phyloP scores from a whole-genome alignment of 2,329 filamentous ascomycete species.

The Claviceps monticola region DNA sequence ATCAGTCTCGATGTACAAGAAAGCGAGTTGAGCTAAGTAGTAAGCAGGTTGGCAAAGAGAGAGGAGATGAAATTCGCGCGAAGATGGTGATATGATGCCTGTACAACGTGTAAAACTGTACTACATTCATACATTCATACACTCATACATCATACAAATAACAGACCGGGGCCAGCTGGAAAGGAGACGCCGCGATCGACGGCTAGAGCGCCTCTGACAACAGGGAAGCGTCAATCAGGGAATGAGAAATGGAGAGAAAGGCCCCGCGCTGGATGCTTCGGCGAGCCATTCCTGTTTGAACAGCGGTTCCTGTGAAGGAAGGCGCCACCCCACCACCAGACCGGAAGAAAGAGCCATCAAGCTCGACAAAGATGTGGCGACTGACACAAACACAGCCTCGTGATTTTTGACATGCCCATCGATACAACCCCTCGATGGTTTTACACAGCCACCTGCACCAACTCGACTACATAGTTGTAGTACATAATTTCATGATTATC shows the following conservation, averaged over 20 bases:
- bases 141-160: too few species aligned
- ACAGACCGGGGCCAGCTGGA: not conserved
- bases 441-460: too few species aligned
- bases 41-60: not conserved
- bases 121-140: too few species aligned
- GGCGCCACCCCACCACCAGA: conserved; percentile 1
- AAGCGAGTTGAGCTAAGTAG: not conserved
- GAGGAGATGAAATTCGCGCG: not conserved
- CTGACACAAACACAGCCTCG: too few species aligned
- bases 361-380: not conserved
- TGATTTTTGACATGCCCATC: too few species aligned
- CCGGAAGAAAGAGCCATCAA: not conserved
- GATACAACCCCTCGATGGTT: too few species aligned
- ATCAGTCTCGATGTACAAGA: not conserved
- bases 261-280: not conserved
- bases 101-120: too few species aligned
- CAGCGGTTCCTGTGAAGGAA: conserved; percentile 2
- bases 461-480: too few species aligned
- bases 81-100: not conserved
- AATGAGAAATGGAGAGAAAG: not conserved
- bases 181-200: not conserved
- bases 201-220: not conserved
- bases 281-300: conserved; percentile 1
- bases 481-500: too few species aligned
- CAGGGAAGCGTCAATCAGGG: not conserved